phyloP scores from a whole-genome alignment of 2,329 filamentous ascomycete genomes.

The Aspergillus transmontanensis region DNA sequence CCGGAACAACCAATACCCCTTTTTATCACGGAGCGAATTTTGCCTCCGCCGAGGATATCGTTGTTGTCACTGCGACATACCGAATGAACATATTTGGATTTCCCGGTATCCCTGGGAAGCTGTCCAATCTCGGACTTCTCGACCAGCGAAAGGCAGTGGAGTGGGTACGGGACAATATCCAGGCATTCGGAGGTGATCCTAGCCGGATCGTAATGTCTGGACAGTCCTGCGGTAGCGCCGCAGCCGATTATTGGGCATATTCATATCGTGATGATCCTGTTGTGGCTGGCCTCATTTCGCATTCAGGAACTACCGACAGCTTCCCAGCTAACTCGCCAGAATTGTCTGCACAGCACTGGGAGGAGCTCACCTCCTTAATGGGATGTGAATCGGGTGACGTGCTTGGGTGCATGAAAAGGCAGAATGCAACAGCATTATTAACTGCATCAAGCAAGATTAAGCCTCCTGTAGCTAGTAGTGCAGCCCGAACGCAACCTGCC shows the following conservation, averaged over 20 bases:
- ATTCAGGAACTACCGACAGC: constrained; percentile 45
- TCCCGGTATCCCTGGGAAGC: constrained; percentile 33
- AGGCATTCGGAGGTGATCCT: constrained; percentile 54
- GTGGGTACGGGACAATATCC: constrained; percentile 56
- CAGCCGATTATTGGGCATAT: constrained; percentile 34
- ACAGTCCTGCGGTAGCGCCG: constrained; percentile 44
- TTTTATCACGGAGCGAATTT: constrained; percentile 42
- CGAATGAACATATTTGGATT: constrained; percentile 48
- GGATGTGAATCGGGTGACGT: not conserved
- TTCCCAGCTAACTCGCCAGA: constrained; percentile 45
- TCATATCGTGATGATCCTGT: constrained; percentile 40
- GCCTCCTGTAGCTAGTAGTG: constrained; percentile 30
- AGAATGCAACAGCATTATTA: constrained; percentile 30
- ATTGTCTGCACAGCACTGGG: constrained; percentile 42
- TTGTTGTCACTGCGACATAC: constrained; percentile 43
- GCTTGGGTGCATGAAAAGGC: constrained; percentile 14
- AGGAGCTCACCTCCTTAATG: constrained; percentile 1
- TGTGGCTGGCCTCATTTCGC: constrained; percentile 39
- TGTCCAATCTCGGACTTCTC: constrained; percentile 52
- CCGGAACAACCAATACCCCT: constrained; percentile 37
- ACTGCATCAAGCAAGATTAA: constrained; percentile 39
- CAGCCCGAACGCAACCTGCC: constrained; percentile 22
- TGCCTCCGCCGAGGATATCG: constrained; percentile 39
- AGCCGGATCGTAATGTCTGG: constrained; percentile 50
- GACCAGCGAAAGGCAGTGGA: constrained; percentile 57